Evolutionary conservation across 2,329 filamentous ascomycete species (phyloP).

Genomic region (Paramyrothecium roridum): DNA sequence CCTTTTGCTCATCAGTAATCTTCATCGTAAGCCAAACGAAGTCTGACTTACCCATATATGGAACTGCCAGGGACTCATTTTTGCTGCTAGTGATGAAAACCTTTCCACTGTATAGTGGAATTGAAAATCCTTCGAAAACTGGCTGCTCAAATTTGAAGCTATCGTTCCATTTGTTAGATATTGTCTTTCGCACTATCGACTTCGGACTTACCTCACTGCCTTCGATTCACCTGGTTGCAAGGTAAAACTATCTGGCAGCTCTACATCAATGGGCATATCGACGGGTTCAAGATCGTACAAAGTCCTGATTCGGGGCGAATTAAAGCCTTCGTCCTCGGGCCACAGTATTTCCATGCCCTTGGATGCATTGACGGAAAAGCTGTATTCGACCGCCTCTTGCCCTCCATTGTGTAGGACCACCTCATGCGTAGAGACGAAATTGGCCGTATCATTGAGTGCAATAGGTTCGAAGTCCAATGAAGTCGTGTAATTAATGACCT

Average conservation of each 20-base stretch:
- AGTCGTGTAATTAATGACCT: constrained; percentile 37
- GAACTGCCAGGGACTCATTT: constrained; percentile 25
- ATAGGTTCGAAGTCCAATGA: constrained; percentile 32
- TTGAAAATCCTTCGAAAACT: not conserved
- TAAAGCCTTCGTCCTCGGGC: constrained; percentile 32
- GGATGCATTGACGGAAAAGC: constrained; percentile 11
- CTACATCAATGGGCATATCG: not conserved
- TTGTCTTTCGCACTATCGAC: not conserved
- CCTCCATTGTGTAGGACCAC: constrained; percentile 35
- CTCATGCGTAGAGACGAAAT: constrained; percentile 22
- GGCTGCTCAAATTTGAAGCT: not conserved
- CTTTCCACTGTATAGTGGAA: constrained; percentile 32
- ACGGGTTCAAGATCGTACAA: not conserved
- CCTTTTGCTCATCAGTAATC: too few species aligned
- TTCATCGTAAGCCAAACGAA: too few species aligned
- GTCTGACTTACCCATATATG: constrained; percentile 14
- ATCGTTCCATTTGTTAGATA: not conserved
- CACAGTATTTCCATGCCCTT: constrained; percentile 8
- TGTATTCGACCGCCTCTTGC: constrained; percentile 29
- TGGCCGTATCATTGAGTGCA: constrained; percentile 40
- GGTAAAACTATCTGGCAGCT: not conserved
- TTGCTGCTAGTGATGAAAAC: constrained; percentile 24
- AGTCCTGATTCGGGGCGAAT: not conserved
- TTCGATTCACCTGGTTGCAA: not conserved
- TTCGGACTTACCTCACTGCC: not conserved